Evolutionary conservation across 192 early-diverging fungal species (phyloP).

Genomic region (Backusella morwellensis): DNA sequence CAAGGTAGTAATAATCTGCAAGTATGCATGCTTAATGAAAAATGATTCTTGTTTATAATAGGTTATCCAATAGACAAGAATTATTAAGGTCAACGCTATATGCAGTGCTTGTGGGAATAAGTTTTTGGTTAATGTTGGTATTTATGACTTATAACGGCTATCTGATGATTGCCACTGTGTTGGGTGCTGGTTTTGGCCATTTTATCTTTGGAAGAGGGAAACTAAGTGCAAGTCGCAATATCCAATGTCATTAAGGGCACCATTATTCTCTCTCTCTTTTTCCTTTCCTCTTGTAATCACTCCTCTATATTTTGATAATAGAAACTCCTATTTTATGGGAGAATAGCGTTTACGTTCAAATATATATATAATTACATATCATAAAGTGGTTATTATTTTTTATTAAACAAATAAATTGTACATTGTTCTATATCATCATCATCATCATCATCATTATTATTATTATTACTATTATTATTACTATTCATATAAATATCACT

Average conservation of each 20-base stretch:
- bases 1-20: background rate
- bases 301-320: background rate
- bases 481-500: background rate
- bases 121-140: conserved; percentile 75
- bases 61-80: conserved; percentile 36
- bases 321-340: background rate
- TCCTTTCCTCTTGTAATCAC: background rate
- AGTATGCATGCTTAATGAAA: background rate
- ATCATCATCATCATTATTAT: background rate
- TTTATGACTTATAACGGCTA: conserved; percentile 87
- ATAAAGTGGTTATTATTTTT: background rate
- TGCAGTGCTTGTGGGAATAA: conserved; percentile 62
- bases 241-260: conserved; percentile 24
- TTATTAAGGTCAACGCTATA: conserved; percentile 64
- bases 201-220: conserved; percentile 44
- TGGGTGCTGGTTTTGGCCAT: conserved; percentile 69
- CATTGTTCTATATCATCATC: background rate
- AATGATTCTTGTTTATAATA: background rate
- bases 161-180: conserved; percentile 63
- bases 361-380: background rate
- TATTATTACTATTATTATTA: background rate
- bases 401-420: conserved; percentile 1
- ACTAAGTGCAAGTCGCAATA: conserved; percentile 19
- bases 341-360: background rate
- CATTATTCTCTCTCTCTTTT: background rate